Evolutionary conservation across 371 early-diverging fungal species (phyloP).

Genomic region (Actinomortierella ambigua): DNA sequence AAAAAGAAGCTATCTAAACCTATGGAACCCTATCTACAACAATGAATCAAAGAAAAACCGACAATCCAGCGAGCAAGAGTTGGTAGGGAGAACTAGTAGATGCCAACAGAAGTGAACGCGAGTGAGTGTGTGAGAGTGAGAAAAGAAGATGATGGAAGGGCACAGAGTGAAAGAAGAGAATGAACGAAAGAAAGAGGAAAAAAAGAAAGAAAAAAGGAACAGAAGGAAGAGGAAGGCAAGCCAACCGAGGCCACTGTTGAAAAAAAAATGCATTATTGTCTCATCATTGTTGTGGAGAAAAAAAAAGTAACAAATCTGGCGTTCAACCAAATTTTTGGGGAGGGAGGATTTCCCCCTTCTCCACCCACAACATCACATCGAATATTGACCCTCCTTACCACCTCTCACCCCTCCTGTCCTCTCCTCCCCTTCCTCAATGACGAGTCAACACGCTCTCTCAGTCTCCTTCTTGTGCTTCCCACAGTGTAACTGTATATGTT

Average conservation of each 20-base stretch:
- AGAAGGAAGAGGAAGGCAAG: not conserved
- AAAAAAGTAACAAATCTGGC: no score
- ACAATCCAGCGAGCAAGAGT: not conserved
- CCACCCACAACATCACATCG: no score
- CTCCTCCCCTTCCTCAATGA: no score
- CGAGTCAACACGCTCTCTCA: no score
- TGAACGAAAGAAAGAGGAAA: not conserved
- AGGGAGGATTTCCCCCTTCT: no score
- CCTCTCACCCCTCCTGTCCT: no score
- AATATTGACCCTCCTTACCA: no score
- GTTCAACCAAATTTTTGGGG: no score
- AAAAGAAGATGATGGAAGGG: not conserved
- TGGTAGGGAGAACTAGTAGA: not conserved
- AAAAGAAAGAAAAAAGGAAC: constrained; percentile 2
- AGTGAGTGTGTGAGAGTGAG: not conserved
- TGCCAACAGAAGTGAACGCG: not conserved
- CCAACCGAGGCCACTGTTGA: not conserved
- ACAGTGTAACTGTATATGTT: no score
- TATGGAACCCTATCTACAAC: not conserved
- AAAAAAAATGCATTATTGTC: not conserved
- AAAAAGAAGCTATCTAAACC: not conserved
- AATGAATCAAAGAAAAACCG: not conserved
- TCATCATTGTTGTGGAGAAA: no score
- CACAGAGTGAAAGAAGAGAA: not conserved
- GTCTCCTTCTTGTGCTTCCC: no score